Percentiles rank a stretch among this genome's conserved stretches.
phyloP scores from a whole-genome alignment of 2,329 filamentous ascomycete species.

The Thelonectria discophora region DNA sequence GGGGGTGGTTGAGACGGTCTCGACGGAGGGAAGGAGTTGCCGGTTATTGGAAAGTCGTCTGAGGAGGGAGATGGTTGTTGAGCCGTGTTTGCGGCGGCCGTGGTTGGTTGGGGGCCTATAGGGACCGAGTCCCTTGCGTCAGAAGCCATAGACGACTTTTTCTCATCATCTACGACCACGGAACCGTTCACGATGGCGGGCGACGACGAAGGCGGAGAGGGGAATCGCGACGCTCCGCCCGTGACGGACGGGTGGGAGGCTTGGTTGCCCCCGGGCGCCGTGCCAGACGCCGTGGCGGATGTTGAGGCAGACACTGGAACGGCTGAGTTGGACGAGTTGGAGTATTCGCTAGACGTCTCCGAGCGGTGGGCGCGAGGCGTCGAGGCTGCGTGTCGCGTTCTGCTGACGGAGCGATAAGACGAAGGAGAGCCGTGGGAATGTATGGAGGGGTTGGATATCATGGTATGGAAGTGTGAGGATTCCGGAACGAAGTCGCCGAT shows the following conservation, averaged over 20 bases:
- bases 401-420: slow-evolving; percentile 43
- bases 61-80: slow-evolving; percentile 49
- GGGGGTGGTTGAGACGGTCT: slow-evolving; percentile 41
- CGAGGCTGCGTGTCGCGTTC: slow-evolving; percentile 40
- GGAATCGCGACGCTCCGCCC: slow-evolving; percentile 58
- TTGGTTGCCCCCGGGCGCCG: slow-evolving; percentile 36
- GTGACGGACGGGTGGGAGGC: slow-evolving; percentile 44
- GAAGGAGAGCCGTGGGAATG: slow-evolving; percentile 51
- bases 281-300: slow-evolving; percentile 33
- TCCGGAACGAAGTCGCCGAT: slow-evolving; percentile 79
- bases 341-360: slow-evolving; percentile 33
- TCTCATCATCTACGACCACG: slow-evolving; percentile 52
- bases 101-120: slow-evolving; percentile 36
- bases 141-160: slow-evolving; percentile 60
- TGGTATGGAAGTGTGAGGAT: slow-evolving; percentile 74
- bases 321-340: slow-evolving; percentile 25
- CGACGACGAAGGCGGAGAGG: slow-evolving; percentile 65
- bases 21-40: slow-evolving; percentile 48
- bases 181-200: slow-evolving; percentile 52
- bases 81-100: slow-evolving; percentile 22
- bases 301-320: slow-evolving; percentile 12
- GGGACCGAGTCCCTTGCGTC: slow-evolving; percentile 45
- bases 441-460: slow-evolving; percentile 65
- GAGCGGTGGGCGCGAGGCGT: slow-evolving; percentile 43
- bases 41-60: slow-evolving; percentile 50